phyloP scores from a whole-genome alignment of 1,139 yeast genomes.

The Geotrichum klebahnii region DNA sequence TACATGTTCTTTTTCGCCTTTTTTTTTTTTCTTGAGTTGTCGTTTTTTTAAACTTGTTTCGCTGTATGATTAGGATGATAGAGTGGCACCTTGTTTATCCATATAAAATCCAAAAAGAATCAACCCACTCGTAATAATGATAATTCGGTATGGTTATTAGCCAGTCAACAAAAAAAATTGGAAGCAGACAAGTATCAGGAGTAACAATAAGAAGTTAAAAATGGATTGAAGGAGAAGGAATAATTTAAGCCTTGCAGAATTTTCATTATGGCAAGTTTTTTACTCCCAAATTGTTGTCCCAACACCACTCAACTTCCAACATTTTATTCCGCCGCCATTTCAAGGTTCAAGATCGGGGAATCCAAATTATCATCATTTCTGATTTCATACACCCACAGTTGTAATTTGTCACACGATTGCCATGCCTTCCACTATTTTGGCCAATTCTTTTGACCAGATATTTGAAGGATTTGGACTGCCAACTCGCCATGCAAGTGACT shows the following conservation, averaged over 20 bases:
- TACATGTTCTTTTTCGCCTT: neutral
- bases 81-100: too few relatives aligned
- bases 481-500: neutral
- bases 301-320: neutral
- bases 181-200: neutral
- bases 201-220: too few relatives aligned
- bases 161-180: neutral
- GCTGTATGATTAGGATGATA: too few relatives aligned
- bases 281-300: too few relatives aligned
- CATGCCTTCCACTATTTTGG: constrained; percentile 1
- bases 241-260: too few relatives aligned
- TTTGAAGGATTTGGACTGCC: neutral
- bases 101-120: too few relatives aligned
- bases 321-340: neutral
- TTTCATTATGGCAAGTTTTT: too few relatives aligned
- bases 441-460: neutral
- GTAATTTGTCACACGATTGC: neutral
- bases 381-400: neutral
- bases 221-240: too few relatives aligned
- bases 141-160: neutral
- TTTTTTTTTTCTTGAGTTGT: neutral
- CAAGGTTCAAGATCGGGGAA: too few relatives aligned
- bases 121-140: too few relatives aligned
- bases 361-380: neutral
- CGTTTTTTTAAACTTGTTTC: neutral